These are phyloP conservation scores for Ophiostoma sp. DNA, from an alignment of 2,329 filamentous ascomycete species.

Conservation along the genomic window DNA sequence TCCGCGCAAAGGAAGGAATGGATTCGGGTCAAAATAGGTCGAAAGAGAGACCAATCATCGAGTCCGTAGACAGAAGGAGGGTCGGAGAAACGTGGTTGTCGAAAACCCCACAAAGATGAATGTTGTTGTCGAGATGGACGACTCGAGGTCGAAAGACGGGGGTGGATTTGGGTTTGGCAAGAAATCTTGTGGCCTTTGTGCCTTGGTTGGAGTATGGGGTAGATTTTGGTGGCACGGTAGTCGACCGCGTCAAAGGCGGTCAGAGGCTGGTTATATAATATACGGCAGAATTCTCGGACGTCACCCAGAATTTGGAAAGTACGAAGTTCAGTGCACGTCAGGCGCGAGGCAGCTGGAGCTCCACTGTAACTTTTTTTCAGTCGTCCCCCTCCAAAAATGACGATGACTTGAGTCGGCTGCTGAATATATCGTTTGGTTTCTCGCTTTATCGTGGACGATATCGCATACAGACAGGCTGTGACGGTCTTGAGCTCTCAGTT, in stretches of 20 bases:
- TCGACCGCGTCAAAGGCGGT: conserved; percentile 12
- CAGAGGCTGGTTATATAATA: not conserved
- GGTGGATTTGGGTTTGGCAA: not conserved
- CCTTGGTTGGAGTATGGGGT: not conserved
- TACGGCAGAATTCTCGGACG: not conserved
- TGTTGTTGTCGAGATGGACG: not conserved
- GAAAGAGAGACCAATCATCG: not conserved
- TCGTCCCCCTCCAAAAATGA: conserved; percentile 23
- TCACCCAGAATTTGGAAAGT: not conserved
- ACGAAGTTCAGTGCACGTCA: not conserved
- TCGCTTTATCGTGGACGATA: not conserved
- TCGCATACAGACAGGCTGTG: not conserved
- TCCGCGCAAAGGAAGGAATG: not conserved
- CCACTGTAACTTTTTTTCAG: conserved; percentile 23
- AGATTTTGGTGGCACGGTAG: not conserved
- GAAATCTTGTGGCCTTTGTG: not conserved
- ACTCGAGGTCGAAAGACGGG: not conserved
- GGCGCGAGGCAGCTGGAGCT: conserved; percentile 15
- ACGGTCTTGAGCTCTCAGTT: not conserved
- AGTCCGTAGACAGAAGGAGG: too few species aligned
- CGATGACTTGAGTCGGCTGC: not conserved
- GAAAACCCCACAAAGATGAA: not conserved
- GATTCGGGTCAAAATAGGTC: too few species aligned
- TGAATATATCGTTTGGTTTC: not conserved
- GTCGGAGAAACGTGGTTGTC: too few species aligned